phyloP scores from a whole-genome alignment of 164 flowering plant species.

The Pachysandra terminalis region DNA sequence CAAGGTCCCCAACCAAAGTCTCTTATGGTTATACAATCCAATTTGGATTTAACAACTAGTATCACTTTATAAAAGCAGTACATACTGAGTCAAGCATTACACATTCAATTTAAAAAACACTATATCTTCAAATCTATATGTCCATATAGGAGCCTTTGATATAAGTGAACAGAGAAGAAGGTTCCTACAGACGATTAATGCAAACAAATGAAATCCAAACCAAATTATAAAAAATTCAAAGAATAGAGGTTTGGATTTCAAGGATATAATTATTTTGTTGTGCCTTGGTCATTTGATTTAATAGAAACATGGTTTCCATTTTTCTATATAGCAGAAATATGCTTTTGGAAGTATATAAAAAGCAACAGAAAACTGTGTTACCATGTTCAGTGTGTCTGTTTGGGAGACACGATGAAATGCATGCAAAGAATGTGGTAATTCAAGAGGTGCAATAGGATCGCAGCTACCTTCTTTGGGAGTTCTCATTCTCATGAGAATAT shows the following conservation, averaged over 20 bases:
- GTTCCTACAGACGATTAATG: no score
- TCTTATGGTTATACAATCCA: no score
- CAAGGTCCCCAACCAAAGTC: no score
- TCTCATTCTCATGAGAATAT: constrained; percentile 80
- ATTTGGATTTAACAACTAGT: no score
- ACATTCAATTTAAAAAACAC: no score
- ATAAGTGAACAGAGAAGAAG: no score
- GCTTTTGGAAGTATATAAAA: background rate
- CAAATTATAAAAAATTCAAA: no score
- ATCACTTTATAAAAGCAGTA: no score
- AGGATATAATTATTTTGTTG: background rate
- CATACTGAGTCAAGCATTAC: background rate
- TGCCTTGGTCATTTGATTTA: background rate
- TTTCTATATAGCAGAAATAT: background rate
- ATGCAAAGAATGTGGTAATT: constrained; percentile 90
- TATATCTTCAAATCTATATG: no score
- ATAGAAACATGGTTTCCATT: background rate
- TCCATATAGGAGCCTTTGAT: no score
- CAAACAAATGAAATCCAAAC: no score
- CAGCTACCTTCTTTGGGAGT: constrained; percentile 60
- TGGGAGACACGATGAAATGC: constrained; percentile 75
- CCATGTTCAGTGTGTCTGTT: constrained; percentile 59
- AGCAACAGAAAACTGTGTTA: constrained; percentile 14
- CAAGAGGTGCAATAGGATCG: constrained; percentile 86
- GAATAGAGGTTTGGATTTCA: background rate